Evolutionary conservation across 257 asterid genomes (phyloP), one percentile per base, ranked within the genome.

Genomic region (Gentiana dahurica): DNA sequence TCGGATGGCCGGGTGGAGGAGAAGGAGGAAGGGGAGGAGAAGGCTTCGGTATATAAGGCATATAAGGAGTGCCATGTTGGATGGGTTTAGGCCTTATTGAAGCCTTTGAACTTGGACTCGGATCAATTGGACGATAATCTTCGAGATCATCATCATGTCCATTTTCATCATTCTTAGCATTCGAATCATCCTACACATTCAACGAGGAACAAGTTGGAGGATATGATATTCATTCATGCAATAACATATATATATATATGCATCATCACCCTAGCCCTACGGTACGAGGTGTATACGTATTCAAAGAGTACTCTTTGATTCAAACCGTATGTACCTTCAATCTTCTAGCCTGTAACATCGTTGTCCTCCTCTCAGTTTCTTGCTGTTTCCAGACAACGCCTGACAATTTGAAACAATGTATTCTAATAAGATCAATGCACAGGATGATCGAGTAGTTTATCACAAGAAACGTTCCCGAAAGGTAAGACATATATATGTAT

Each of bases 61-160:
- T 70, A 34, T 86, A 76, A 54, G 97, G 97, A 62, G 95, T 76
- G 8, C 86, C 94, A 41, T 89, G 97, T 62, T 84, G 90, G 62
- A 89, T 73, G 2, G 96, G 93, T 44, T 85, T 85, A 1, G 75
- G 96, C 62, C 88, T 68, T 57, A 86, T 58, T 2, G 83, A 73
- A 11, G 85, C 80, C 71, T 84, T 87, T 43, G 90, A 80, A 65
- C 75, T 89, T 3, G 97, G 96, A 43, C 68, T 86, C 36, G 95
- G 97, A 72, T 86, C 81, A 0, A 86, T 74, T 1, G 87, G 91
- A 2, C 88, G 75, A 24, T 89, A 89, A 55, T 89, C 96, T 46
- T 89, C 89, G 65, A 84, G 62, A 59, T 51, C 60, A 32, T 69
- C 44, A 10, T 44, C 54, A 24, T 24, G 24, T 3, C 62, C 75